phyloP scores from a whole-genome alignment of 2,329 filamentous ascomycete species.

The Scedosporium dehoogii region DNA sequence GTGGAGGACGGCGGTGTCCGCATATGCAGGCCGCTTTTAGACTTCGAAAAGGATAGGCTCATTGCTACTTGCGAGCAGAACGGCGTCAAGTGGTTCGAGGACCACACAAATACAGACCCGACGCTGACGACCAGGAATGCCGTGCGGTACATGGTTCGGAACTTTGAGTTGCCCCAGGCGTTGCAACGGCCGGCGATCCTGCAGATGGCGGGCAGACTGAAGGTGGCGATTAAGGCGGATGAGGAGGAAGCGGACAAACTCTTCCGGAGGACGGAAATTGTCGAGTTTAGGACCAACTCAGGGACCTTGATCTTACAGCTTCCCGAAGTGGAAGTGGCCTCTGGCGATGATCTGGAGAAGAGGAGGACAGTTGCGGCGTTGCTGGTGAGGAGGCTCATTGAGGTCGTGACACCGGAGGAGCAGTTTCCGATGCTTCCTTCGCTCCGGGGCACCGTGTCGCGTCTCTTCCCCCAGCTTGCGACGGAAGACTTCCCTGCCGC shows the following conservation, averaged over 20 bases:
- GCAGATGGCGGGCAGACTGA: conserved; percentile 43
- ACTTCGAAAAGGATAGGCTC: conserved; percentile 63
- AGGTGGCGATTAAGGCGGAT: conserved; percentile 29
- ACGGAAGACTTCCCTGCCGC: conserved; percentile 9
- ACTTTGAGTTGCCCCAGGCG: conserved; percentile 55
- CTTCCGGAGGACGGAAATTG: conserved; percentile 35
- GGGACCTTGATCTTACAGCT: conserved; percentile 38
- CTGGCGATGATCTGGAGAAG: background rate
- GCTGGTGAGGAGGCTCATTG: conserved; percentile 36
- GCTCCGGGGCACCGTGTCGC: conserved; percentile 34
- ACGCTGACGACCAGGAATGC: conserved; percentile 76
- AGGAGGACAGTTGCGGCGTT: conserved; percentile 28
- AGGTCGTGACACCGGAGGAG: conserved; percentile 39
- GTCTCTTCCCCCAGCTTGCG: conserved; percentile 37
- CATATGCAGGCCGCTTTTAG: conserved; percentile 59
- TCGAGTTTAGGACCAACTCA: conserved; percentile 35
- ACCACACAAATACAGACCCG: conserved; percentile 69
- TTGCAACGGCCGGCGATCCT: conserved; percentile 58
- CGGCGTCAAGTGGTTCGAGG: conserved; percentile 67
- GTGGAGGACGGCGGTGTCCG: conserved; percentile 57
- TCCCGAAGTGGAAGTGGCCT: conserved; percentile 21
- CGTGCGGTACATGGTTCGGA: conserved; percentile 54
- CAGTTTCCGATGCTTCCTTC: conserved; percentile 30
- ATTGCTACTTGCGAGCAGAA: conserved; percentile 63
- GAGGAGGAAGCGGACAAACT: conserved; percentile 44